Evolutionary conservation across 228 moss, liverwort and hornwort species (phyloP).

Genomic region (Sphagnum magellanicum): DNA sequence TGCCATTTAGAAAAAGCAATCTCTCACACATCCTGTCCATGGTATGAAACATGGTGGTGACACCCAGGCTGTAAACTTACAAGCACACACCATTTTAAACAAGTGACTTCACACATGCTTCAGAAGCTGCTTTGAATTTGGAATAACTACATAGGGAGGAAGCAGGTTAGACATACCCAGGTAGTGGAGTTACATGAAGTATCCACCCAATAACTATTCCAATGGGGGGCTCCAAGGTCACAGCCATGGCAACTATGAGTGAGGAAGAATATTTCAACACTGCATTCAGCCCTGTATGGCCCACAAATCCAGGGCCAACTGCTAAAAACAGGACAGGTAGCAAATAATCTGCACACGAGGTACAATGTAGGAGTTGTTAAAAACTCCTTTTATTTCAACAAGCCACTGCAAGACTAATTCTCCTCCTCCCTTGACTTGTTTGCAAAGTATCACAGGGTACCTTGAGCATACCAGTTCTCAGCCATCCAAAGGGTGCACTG

Average conservation of each 20-base stretch:
- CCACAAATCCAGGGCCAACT: constrained; percentile 68
- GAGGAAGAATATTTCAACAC: constrained; percentile 56
- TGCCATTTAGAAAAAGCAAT: too few species aligned
- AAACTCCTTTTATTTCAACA: not conserved
- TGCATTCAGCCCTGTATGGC: constrained; percentile 73
- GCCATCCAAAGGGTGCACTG: constrained; percentile 72
- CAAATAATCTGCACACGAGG: constrained; percentile 50
- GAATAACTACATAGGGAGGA: too few species aligned
- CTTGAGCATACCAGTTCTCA: constrained; percentile 46
- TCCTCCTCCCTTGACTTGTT: too few species aligned
- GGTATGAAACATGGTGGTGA: too few species aligned
- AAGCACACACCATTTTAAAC: too few species aligned
- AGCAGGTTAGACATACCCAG: constrained; percentile 36
- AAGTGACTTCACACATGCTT: too few species aligned
- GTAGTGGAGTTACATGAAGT: constrained; percentile 36
- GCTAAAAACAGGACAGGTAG: constrained; percentile 54
- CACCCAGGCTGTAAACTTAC: too few species aligned
- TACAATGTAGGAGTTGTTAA: too few species aligned
- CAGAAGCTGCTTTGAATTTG: too few species aligned
- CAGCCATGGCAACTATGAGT: constrained; percentile 66
- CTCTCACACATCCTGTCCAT: too few species aligned
- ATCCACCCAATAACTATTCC: constrained; percentile 71
- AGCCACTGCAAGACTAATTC: not conserved
- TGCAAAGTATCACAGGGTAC: not conserved
- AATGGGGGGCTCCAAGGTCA: constrained; percentile 63